A percentile compares a stretch with the other conserved stretches of the same genome.
Conservation (phyloP, 805 yeast species). For the Blastobotrys peoriensis region DNA sequence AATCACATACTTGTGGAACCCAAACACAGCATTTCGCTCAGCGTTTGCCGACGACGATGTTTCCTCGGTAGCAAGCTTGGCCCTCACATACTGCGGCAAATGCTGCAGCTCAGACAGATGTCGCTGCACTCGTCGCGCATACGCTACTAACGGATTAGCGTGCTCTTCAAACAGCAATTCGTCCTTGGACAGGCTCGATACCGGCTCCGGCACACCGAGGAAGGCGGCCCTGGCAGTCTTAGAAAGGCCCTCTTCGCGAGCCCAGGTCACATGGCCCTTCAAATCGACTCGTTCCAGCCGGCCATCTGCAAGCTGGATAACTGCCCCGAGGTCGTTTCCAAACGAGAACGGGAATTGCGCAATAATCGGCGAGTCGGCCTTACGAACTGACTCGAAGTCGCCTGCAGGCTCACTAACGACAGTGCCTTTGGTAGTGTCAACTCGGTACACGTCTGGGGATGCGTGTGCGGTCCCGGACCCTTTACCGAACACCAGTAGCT, state of each 20-base stretch:
- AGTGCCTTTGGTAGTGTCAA: background rate
- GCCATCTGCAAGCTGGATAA: constrained; percentile 1
- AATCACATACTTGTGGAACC: constrained; percentile 30
- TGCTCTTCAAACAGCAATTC: constrained; percentile 26
- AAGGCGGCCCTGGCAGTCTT: constrained; percentile 19
- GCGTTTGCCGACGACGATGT: constrained; percentile 3
- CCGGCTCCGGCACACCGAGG: constrained; percentile 23
- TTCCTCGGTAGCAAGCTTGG: constrained; percentile 1
- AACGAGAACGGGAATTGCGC: background rate
- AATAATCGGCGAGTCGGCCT: constrained; percentile 1
- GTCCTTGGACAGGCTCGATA: constrained; percentile 20
- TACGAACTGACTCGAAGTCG: constrained; percentile 1
- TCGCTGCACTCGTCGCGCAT: constrained; percentile 21
- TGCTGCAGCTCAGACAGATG: constrained; percentile 22
- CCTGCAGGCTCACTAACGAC: background rate
- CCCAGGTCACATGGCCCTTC: constrained; percentile 16
- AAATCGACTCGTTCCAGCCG: background rate
- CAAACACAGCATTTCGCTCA: constrained; percentile 24
- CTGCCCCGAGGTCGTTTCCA: background rate
- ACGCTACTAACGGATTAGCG: constrained; percentile 24
- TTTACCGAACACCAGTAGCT: background rate
- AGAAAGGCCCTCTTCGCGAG: constrained; percentile 28
- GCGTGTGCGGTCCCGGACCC: background rate
- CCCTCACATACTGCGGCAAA: constrained; percentile 2
- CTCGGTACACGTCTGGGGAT: background rate